Percentiles rank a stretch among this genome's conserved stretches.
Evolutionary conservation across 148 eudicot species (phyloP).

Genomic region (Vaccinium myrtillus): DNA sequence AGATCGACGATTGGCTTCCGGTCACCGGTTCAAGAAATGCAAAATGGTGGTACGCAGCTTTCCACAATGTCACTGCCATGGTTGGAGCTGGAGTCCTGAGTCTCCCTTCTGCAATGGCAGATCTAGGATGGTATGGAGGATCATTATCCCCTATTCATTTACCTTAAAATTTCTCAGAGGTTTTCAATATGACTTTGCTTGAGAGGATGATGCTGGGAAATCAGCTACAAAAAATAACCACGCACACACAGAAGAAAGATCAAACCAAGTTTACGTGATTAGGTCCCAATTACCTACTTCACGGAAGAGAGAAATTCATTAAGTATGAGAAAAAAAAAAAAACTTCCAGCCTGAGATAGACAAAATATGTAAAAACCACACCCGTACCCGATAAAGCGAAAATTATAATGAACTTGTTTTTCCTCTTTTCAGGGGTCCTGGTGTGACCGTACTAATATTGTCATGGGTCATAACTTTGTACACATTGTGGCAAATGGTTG

Average conservation of each 20-base stretch:
- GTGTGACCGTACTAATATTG: constrained; percentile 24
- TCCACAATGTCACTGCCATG: constrained; percentile 34
- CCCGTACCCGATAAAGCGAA: no score
- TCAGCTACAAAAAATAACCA: no score
- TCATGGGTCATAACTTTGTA: constrained; percentile 36
- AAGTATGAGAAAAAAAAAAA: no score
- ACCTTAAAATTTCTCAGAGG: neutral
- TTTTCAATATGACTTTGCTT: no score
- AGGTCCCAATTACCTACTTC: no score
- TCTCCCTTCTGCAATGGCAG: constrained; percentile 24
- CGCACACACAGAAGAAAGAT: no score
- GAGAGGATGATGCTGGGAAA: neutral
- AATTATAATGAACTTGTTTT: neutral
- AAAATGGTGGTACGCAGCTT: constrained; percentile 30
- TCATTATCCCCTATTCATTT: neutral
- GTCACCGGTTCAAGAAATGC: constrained; percentile 24
- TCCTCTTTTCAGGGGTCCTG: constrained; percentile 32
- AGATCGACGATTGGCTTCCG: constrained; percentile 26
- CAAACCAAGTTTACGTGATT: no score
- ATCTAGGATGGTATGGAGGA: constrained; percentile 21
- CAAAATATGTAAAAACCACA: no score
- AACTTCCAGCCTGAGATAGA: no score
- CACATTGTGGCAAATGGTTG: constrained; percentile 41
- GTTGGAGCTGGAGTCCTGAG: constrained; percentile 30
- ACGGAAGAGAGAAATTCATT: no score